phyloP scores from a whole-genome alignment of 495 filamentous ascomycete species.

The Penicillium samsonianum region DNA sequence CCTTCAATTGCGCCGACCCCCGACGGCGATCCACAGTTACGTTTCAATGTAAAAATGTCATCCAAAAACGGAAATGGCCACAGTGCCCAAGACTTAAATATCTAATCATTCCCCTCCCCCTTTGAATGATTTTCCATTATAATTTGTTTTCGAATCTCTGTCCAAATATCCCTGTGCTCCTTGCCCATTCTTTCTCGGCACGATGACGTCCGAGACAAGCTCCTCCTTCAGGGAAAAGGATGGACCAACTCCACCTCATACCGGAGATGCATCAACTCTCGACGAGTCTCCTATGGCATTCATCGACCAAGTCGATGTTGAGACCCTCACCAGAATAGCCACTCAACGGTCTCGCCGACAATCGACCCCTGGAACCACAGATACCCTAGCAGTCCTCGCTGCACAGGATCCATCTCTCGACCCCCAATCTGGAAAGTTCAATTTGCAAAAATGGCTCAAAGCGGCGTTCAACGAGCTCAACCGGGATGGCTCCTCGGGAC shows the following conservation, averaged over 20 bases:
- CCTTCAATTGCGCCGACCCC: neutral
- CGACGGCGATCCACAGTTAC: neutral
- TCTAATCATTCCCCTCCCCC: neutral
- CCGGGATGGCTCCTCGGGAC: constrained; percentile 23
- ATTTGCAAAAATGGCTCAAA: constrained; percentile 33
- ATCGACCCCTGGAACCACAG: constrained; percentile 9
- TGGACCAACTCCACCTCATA: neutral
- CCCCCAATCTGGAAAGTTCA: constrained; percentile 31
- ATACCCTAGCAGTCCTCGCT: constrained; percentile 16
- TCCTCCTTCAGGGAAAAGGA: neutral
- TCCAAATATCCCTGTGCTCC: neutral
- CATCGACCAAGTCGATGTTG: constrained; percentile 26
- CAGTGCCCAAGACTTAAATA: neutral
- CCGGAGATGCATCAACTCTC: constrained; percentile 7
- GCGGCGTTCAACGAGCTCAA: constrained; percentile 27
- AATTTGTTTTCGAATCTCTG: neutral
- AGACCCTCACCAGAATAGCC: constrained; percentile 28
- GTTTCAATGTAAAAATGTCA: constrained; percentile 7
- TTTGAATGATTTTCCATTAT: neutral
- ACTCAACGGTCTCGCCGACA: constrained; percentile 23
- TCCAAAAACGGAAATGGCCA: neutral
- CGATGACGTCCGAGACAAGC: constrained; percentile 2
- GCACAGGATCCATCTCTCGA: constrained; percentile 30
- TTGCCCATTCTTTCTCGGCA: neutral
- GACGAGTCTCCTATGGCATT: constrained; percentile 11